Evolutionary conservation across 2,329 filamentous ascomycete genomes (phyloP).

Genomic region (Cadophora malorum): DNA sequence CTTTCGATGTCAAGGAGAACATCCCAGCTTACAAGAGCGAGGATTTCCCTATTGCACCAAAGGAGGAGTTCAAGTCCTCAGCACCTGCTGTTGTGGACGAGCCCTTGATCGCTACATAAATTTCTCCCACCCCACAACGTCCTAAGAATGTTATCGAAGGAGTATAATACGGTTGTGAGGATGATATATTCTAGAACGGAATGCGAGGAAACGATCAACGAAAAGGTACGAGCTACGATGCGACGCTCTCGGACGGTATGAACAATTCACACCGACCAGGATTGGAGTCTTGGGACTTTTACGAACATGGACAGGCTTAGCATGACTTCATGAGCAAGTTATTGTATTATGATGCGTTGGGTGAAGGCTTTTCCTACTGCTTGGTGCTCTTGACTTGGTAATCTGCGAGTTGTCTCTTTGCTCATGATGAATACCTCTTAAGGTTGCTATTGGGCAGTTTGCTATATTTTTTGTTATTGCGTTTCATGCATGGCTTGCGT

Average conservation of each 20-base stretch:
- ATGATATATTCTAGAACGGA: constrained; percentile 15
- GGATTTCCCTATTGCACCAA: constrained; percentile 44
- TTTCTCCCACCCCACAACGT: not conserved
- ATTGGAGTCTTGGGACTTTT: constrained; percentile 17
- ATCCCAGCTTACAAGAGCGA: constrained; percentile 37
- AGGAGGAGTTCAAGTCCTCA: constrained; percentile 42
- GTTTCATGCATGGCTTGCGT: constrained; percentile 38
- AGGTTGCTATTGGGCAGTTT: constrained; percentile 19
- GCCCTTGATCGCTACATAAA: constrained; percentile 41
- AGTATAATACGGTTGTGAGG: constrained; percentile 21
- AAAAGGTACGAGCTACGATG: constrained; percentile 34
- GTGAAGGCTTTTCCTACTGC: constrained; percentile 28
- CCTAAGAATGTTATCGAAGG: constrained; percentile 11
- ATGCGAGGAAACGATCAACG: constrained; percentile 25
- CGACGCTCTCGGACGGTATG: constrained; percentile 25
- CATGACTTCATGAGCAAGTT: constrained; percentile 36
- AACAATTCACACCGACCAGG: not conserved
- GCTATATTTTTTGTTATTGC: not conserved
- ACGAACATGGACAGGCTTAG: constrained; percentile 32
- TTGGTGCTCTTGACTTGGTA: constrained; percentile 25
- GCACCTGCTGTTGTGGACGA: constrained; percentile 35
- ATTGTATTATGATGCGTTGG: constrained; percentile 38
- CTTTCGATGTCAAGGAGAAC: constrained; percentile 31
- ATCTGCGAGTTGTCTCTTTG: constrained; percentile 23
- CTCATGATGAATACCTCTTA: constrained; percentile 18